Evolutionary conservation across 2,329 filamentous ascomycete species (phyloP).

Genomic region (Stagonosporopsis tanaceti): DNA sequence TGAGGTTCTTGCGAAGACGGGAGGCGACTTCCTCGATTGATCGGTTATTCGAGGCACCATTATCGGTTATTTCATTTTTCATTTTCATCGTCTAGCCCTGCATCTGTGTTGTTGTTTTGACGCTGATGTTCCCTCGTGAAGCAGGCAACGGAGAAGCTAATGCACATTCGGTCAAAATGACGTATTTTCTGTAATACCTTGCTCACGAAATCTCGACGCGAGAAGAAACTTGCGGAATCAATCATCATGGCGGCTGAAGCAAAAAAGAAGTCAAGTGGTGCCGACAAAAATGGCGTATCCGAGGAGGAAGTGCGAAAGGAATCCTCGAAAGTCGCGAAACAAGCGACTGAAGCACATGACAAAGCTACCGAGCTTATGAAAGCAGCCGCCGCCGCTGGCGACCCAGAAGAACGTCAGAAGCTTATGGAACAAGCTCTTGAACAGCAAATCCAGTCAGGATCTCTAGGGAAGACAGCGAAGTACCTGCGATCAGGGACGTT

Average conservation of each 20-base stretch:
- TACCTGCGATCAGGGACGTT: constrained; percentile 35
- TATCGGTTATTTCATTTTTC: neutral
- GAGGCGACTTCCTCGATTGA: constrained; percentile 58
- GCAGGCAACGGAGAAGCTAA: neutral
- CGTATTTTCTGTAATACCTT: constrained; percentile 3
- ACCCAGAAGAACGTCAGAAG: constrained; percentile 30
- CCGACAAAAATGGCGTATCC: constrained; percentile 18
- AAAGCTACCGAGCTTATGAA: constrained; percentile 31
- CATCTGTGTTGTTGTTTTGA: neutral
- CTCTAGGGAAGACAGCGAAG: constrained; percentile 36
- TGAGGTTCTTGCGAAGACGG: constrained; percentile 60
- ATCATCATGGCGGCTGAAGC: constrained; percentile 6
- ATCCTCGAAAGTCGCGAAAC: constrained; percentile 29
- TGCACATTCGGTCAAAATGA: constrained; percentile 8
- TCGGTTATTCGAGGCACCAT: no score
- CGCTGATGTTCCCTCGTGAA: neutral
- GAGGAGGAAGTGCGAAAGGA: constrained; percentile 31
- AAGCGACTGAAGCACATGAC: constrained; percentile 27
- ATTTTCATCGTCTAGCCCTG: neutral
- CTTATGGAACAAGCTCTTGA: constrained; percentile 34
- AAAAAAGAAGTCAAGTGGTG: neutral
- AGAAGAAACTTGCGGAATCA: neutral
- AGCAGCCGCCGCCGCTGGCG: constrained; percentile 27
- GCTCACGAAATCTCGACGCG: neutral
- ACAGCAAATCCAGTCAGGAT: constrained; percentile 32